A percentile compares a stretch with the other conserved stretches of the same genome.
Conservation (phyloP, 2,329 filamentous ascomycete genomes). For the Atkinsonella texensis region DNA sequence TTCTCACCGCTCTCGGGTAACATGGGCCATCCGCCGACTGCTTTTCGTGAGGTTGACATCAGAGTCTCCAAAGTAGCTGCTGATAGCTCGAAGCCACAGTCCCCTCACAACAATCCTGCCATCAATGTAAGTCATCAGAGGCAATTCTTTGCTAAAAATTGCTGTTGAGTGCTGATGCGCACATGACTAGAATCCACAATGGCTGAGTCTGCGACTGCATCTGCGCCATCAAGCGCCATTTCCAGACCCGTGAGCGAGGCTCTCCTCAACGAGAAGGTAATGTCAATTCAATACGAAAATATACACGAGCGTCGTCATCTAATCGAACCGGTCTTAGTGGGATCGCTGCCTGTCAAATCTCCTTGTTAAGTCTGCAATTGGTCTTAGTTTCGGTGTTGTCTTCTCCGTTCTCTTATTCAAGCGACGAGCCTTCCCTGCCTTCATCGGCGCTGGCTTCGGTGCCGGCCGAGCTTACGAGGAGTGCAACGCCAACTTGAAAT, state of each 20-base stretch:
- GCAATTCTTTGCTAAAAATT: not conserved
- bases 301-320: conserved; percentile 11
- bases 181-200: conserved; percentile 25
- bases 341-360: conserved; percentile 96
- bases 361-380: conserved; percentile 91
- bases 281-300: conserved; percentile 2
- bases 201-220: conserved; percentile 36
- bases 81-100: conserved; percentile 14
- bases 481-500: conserved; percentile 72
- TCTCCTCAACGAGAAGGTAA: conserved; percentile 97
- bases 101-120: conserved; percentile 6
- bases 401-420: conserved; percentile 98
- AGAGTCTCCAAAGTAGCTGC: conserved; percentile 18
- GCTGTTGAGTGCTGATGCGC: not conserved
- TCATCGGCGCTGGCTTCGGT: conserved; percentile 86
- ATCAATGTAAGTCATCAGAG: conserved; percentile 1
- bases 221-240: conserved; percentile 49
- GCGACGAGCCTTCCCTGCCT: conserved; percentile 95
- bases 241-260: conserved; percentile 91
- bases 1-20: conserved; percentile 32
- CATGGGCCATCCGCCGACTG: conserved; percentile 23
- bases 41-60: conserved; percentile 27
- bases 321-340: conserved; percentile 51
- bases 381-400: conserved; percentile 93
- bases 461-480: conserved; percentile 96